Evolutionary conservation across 306 rosid genomes (phyloP).

Genomic region (Pachyrhizus erosus): DNA sequence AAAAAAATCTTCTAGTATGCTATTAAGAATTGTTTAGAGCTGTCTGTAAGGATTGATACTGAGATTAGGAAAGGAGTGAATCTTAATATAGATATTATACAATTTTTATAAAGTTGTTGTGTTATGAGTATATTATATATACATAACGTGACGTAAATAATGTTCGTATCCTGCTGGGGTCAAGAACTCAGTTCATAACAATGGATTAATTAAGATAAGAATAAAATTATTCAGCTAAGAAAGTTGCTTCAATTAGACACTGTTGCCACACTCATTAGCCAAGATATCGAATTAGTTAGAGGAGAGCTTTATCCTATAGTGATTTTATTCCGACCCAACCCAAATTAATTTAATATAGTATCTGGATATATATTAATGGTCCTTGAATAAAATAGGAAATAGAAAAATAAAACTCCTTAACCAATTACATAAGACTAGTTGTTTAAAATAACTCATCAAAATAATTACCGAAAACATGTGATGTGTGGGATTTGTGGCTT

Average conservation of each 20-base stretch:
- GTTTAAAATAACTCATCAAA: too few species aligned
- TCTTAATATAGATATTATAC: constrained; percentile 46
- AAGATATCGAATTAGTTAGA: neutral
- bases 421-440: too few species aligned
- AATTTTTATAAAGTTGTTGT: constrained; percentile 60
- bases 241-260: constrained; percentile 18
- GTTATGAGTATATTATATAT: constrained; percentile 65
- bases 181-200: constrained; percentile 29
- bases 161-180: constrained; percentile 50
- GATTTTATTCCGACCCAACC: neutral
- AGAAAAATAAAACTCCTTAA: too few species aligned
- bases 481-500: too few species aligned
- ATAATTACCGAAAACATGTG: too few species aligned
- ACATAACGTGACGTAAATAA: constrained; percentile 68
- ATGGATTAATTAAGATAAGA: constrained; percentile 1
- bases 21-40: constrained; percentile 50
- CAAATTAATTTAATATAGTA: too few species aligned
- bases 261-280: constrained; percentile 25
- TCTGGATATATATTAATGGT: too few species aligned
- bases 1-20: constrained; percentile 49
- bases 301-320: too few species aligned
- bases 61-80: constrained; percentile 45
- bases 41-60: constrained; percentile 54
- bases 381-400: too few species aligned
- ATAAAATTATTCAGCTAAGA: constrained; percentile 24